Evolutionary conservation across 805 yeast genomes (phyloP), one percentile per base, ranked within the genome.

Genomic region (Candida maltosa): DNA sequence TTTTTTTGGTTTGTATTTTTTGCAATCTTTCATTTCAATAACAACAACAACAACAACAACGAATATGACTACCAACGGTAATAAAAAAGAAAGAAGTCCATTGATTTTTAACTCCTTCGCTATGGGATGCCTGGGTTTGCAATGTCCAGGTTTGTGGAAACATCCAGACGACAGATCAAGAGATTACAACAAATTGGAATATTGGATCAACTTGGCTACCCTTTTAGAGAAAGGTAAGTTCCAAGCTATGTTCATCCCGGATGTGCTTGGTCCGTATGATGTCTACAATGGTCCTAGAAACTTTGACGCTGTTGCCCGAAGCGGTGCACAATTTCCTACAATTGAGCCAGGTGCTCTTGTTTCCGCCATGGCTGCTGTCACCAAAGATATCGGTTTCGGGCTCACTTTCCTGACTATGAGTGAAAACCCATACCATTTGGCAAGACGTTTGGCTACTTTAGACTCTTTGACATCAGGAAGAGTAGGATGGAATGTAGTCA

Each of bases 401-500:
- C 46, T 68, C 26, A 69, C 74, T 2, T 62, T 62, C 34, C 55
- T 67, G 15, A 69, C 74, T 3, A 56, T 70, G 18, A 58, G 65
- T 35, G 75, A 69, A 32, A 61, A 58, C 19, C 74, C 74, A 0
- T 62, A 55, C 30, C 64, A 60, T 38, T 56, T 69, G 34, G 66
- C 70, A 4, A 52, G 74, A 46, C 52, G 73, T 34, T 44, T 68
- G 39, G 70, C 73, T 9, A 67, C 75, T 1, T 48, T 69, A 32
- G 75, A 69, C 39, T 70, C 66, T 39, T 52, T 67, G 26, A 56
- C 68, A 5, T 51, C 52, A 6, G 75, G 74, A 4, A 53, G 75
- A 40, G 47, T 69, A 33, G 75, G 74, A 12, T 69, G 75, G 75
- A 69, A 69, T 42, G 59, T 69, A n/a, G 73, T 69, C 19, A 59